Evolutionary conservation across 352 stramenopile species (phyloP), one percentile per base, ranked within the genome.

Genomic region (Thraustotheca clavata): DNA sequence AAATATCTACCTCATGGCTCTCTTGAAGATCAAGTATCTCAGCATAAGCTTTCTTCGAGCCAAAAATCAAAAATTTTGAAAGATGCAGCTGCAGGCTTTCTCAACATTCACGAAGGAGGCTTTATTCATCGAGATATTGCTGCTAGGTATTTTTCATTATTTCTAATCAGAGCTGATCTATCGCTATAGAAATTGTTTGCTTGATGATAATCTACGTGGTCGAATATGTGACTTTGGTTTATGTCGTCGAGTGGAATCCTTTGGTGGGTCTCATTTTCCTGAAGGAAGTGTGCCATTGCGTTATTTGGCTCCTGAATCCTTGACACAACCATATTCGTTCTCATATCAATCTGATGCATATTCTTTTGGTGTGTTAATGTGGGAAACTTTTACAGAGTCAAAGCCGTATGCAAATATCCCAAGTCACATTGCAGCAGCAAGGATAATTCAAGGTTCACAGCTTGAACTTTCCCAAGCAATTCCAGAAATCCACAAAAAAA

Each of bases 351-450:
- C 80, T 14, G 83, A 92, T 54, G 73, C 80, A 63, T 92, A 85
- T 70, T 88, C 88, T 77, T 92, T 90, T 71, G 83, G 83, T 41
- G 81, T 92, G 35, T 69, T 92, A 20, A 88, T 90, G 79, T 92
- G 79, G 77, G 83, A 92, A 60, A 89, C 80, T 9, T 89, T 76
- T 60, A 86, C 73, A 0, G 76, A 69, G 35, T 75, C 69, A 1
- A 59, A 71, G 11, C 83, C 83, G 46, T 89, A 88, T 54, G 70
- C 76, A 7, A 67, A 62, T 14, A 70, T 88, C 38, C 77, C 82
- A 33, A 73, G 79, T 8, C 67, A 85, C 5, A 72, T 89, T 59
- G 82, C 80, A 1, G 83, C 86, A 69, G 76, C 86, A 68, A 71
- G 73, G 12, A 76, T 91, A 18, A 61, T 88, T 9, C 67, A 74